phyloP scores from a whole-genome alignment of 2,329 filamentous ascomycete species.

The Fusarium siculi region DNA sequence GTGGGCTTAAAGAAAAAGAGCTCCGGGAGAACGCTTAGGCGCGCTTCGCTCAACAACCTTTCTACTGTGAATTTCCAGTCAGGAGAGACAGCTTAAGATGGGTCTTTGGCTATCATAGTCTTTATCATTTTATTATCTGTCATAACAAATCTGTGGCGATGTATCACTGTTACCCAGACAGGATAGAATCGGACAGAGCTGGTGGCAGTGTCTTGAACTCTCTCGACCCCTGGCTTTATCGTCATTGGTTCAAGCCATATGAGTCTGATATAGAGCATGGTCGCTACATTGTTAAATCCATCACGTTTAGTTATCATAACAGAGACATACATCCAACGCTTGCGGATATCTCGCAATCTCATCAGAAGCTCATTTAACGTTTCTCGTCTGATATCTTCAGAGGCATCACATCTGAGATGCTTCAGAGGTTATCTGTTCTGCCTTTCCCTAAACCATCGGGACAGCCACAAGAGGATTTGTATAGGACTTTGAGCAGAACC shows the following conservation, averaged over 20 bases:
- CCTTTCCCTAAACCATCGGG: neutral
- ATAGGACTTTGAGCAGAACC: neutral
- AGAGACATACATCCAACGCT: neutral
- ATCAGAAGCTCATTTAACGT: neutral
- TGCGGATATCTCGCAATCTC: neutral
- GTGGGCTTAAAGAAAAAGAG: neutral
- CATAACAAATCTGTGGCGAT: constrained; percentile 7
- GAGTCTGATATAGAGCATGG: neutral
- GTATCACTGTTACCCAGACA: neutral
- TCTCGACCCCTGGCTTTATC: constrained; percentile 13
- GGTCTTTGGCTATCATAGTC: neutral
- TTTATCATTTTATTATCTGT: neutral
- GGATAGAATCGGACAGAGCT: neutral
- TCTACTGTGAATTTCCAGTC: neutral
- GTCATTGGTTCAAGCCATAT: constrained; percentile 6
- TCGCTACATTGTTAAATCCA: neutral
- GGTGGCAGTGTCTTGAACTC: neutral
- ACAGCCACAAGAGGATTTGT: neutral
- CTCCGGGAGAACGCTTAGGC: neutral
- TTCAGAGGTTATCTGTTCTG: neutral
- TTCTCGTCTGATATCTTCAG: neutral
- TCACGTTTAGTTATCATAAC: neutral
- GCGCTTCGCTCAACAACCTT: neutral
- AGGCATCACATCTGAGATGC: neutral
- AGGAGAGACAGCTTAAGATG: neutral